A percentile compares a stretch with the other conserved stretches of the same genome.
phyloP scores from a whole-genome alignment of 768 basidiomycete species.

The Agaricus blazei region DNA sequence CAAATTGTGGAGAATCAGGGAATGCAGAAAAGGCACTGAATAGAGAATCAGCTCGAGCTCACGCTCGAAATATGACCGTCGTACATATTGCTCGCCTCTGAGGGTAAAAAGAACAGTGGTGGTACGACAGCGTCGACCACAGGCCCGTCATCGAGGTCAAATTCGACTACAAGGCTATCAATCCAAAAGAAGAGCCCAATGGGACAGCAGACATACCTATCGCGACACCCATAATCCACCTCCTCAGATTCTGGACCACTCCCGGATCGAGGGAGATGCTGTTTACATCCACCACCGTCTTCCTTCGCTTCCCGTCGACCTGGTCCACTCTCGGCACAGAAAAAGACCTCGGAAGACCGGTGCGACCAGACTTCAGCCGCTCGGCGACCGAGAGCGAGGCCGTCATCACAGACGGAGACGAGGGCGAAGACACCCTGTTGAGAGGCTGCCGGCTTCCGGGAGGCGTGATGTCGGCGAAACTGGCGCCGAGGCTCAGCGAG shows the following conservation, averaged over 20 bases:
- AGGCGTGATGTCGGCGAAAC: not conserved
- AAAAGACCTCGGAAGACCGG: conserved; percentile 33
- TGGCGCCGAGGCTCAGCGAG: conserved; percentile 3
- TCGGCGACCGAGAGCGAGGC: not conserved
- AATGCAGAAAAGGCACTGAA: conserved; percentile 87
- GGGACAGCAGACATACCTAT: conserved; percentile 42
- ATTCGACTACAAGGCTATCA: conserved; percentile 52
- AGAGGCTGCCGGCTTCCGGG: not conserved
- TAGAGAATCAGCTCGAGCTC: not conserved
- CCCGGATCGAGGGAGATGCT: conserved; percentile 43
- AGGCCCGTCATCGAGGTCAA: conserved; percentile 86
- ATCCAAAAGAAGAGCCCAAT: not conserved
- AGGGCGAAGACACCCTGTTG: not conserved
- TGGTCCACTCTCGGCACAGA: conserved; percentile 40
- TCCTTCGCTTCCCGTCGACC: conserved; percentile 22
- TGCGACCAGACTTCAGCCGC: not conserved
- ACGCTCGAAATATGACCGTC: conserved; percentile 19
- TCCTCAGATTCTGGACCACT: conserved; percentile 43
- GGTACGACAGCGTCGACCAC: conserved; percentile 70
- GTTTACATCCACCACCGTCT: conserved; percentile 28
- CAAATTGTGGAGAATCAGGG: conserved; percentile 83
- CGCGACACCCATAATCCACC: conserved; percentile 66
- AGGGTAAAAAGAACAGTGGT: conserved; percentile 52
- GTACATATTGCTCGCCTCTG: conserved; percentile 82
- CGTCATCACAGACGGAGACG: not conserved